These are phyloP conservation scores for Dictyostelium intermedium DNA, from an alignment of 78 protist species.

Conservation along the genomic window DNA sequence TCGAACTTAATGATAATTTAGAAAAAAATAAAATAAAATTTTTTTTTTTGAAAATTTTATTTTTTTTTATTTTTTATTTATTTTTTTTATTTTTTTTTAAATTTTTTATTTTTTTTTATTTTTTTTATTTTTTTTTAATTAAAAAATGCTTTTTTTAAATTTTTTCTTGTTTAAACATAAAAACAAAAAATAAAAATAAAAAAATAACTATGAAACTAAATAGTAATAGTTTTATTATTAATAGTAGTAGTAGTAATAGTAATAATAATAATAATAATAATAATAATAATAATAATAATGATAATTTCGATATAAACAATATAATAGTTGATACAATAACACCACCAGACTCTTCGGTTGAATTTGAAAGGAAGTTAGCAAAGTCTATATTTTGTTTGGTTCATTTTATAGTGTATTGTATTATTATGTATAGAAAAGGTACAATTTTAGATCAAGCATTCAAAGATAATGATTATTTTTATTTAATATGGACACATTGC, in stretches of 20 bases:
- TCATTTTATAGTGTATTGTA: neutral
- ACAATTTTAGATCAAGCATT: conserved; percentile 6
- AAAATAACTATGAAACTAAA: neutral
- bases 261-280: neutral
- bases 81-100: neutral
- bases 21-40: neutral
- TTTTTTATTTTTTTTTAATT: neutral
- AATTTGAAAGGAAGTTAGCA: neutral
- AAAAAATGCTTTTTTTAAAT: neutral
- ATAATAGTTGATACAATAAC: neutral
- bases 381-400: neutral
- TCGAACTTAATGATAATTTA: neutral
- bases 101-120: neutral
- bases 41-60: neutral
- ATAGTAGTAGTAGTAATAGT: neutral
- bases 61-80: neutral
- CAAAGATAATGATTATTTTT: neutral
- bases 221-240: neutral
- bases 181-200: neutral
- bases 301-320: neutral
- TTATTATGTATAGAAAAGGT: neutral
- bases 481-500: conserved; percentile 25
- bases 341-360: neutral
- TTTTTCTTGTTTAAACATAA: neutral
- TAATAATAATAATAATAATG: neutral